A percentile compares a stretch with the other conserved stretches of the same genome.
phyloP scores from a whole-genome alignment of 2,329 filamentous ascomycete genomes.

The Aphanocladium album region DNA sequence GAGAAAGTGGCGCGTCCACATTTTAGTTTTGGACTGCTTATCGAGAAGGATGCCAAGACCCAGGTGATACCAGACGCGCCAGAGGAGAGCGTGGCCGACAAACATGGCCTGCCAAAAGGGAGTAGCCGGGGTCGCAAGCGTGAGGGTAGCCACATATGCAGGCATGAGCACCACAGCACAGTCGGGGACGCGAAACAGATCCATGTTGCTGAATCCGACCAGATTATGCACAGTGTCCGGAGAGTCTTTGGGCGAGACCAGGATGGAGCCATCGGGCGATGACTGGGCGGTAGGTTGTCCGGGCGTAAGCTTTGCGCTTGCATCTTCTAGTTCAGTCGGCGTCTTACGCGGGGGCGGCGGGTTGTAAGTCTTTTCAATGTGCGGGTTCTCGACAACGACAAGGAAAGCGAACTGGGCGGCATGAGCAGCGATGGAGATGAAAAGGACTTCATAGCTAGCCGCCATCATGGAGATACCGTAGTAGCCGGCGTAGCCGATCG shows the following conservation, averaged over 20 bases:
- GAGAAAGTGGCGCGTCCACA: slow-evolving; percentile 95
- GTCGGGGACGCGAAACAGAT: slow-evolving; percentile 84
- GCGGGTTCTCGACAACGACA: slow-evolving; percentile 86
- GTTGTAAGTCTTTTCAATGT: slow-evolving; percentile 98
- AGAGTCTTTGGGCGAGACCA: slow-evolving; percentile 27
- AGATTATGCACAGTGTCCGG: slow-evolving; percentile 76
- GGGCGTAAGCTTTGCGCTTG: slow-evolving; percentile 24
- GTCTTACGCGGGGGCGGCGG: slow-evolving; percentile 70
- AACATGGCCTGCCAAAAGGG: slow-evolving; percentile 72
- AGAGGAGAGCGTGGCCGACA: slow-evolving; percentile 70
- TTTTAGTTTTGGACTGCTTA: slow-evolving; percentile 81
- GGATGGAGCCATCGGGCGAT: slow-evolving; percentile 21
- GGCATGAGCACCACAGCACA: slow-evolving; percentile 72
- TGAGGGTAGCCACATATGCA: slow-evolving; percentile 67
- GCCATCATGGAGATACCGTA: slow-evolving; percentile 98
- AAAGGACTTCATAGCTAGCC: slow-evolving; percentile 93
- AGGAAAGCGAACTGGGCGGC: slow-evolving; percentile 92
- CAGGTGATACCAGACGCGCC: slow-evolving; percentile 88
- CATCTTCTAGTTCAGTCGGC: slow-evolving; percentile 30
- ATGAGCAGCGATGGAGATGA: slow-evolving; percentile 94
- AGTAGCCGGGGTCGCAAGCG: slow-evolving; percentile 72
- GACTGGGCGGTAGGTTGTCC: slow-evolving; percentile 18
- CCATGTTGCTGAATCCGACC: slow-evolving; percentile 76
- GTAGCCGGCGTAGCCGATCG: slow-evolving; percentile 94
- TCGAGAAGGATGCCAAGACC: slow-evolving; percentile 83